These are phyloP conservation scores for Fusarium begoniae DNA, from an alignment of 2,329 filamentous ascomycete species.

Conservation along the genomic window DNA sequence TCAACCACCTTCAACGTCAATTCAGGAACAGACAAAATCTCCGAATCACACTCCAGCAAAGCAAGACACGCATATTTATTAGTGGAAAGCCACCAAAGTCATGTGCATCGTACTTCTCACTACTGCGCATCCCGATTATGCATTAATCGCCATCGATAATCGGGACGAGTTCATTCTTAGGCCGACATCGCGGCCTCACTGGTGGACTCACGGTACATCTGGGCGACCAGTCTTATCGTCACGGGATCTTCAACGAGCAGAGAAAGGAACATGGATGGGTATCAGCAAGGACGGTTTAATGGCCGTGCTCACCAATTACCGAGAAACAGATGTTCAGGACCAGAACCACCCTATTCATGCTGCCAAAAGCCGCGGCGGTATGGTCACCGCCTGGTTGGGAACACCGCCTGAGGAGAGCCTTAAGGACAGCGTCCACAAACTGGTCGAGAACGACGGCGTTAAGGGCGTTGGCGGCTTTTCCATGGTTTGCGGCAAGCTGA, in stretches of 20 bases:
- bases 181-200: slow-evolving; percentile 70
- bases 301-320: slow-evolving; percentile 73
- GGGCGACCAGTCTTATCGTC: slow-evolving; percentile 64
- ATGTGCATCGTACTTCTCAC: slow-evolving; percentile 85
- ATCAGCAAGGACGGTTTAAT: slow-evolving; percentile 68
- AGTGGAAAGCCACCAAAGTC: background rate
- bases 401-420: slow-evolving; percentile 58
- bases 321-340: slow-evolving; percentile 62
- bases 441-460: slow-evolving; percentile 62
- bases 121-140: slow-evolving; percentile 78
- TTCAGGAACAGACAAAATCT: background rate
- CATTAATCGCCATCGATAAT: slow-evolving; percentile 80
- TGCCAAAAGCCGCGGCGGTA: slow-evolving; percentile 67
- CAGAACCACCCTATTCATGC: slow-evolving; percentile 62
- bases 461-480: slow-evolving; percentile 73
- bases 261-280: slow-evolving; percentile 73
- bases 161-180: slow-evolving; percentile 77
- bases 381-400: slow-evolving; percentile 71
- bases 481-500: slow-evolving; percentile 70
- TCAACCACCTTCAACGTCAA: slow-evolving; percentile 18
- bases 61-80: background rate
- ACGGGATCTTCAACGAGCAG: slow-evolving; percentile 68
- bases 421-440: slow-evolving; percentile 59
- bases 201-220: slow-evolving; percentile 63
- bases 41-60: background rate